These are phyloP conservation scores for Penicillium canariense DNA, from an alignment of 495 filamentous ascomycete species.

Conservation along the genomic window DNA sequence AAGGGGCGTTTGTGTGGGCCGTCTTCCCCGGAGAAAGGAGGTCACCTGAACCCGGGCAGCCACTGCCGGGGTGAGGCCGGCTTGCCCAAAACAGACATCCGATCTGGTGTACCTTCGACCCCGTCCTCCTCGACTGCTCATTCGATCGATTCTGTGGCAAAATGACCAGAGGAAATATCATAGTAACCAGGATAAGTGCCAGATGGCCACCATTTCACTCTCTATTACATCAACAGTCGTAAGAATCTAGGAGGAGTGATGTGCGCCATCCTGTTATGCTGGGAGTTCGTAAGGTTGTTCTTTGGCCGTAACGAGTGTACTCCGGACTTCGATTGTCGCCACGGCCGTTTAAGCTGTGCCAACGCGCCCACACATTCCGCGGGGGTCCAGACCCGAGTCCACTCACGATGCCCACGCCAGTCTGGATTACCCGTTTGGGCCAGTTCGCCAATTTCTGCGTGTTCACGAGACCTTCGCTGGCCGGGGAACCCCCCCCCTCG, in stretches of 20 bases:
- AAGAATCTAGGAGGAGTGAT: no score
- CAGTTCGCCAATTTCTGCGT: slow-evolving; percentile 11
- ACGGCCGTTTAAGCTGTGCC: slow-evolving; percentile 9
- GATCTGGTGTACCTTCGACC: slow-evolving; percentile 11
- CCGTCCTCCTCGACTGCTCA: no score
- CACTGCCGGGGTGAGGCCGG: slow-evolving; percentile 11
- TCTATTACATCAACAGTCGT: no score
- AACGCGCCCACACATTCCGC: slow-evolving; percentile 13
- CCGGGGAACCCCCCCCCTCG: no score
- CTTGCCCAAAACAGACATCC: slow-evolving; percentile 25
- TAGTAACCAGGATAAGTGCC: background rate
- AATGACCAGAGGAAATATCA: background rate
- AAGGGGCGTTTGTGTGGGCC: no score
- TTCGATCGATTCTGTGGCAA: no score
- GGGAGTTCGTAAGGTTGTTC: background rate
- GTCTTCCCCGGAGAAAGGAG: background rate
- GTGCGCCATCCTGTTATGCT: no score
- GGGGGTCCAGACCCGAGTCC: slow-evolving; percentile 5
- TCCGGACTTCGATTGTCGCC: slow-evolving; percentile 8
- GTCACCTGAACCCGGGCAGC: slow-evolving; percentile 7
- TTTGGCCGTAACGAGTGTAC: background rate
- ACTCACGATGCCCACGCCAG: slow-evolving; percentile 2
- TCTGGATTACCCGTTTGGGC: slow-evolving; percentile 6
- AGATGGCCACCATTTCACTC: slow-evolving; percentile 1
- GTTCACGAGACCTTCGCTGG: slow-evolving; percentile 22